Conservation (phyloP, 805 yeast species). For the Candida morakotiae region DNA sequence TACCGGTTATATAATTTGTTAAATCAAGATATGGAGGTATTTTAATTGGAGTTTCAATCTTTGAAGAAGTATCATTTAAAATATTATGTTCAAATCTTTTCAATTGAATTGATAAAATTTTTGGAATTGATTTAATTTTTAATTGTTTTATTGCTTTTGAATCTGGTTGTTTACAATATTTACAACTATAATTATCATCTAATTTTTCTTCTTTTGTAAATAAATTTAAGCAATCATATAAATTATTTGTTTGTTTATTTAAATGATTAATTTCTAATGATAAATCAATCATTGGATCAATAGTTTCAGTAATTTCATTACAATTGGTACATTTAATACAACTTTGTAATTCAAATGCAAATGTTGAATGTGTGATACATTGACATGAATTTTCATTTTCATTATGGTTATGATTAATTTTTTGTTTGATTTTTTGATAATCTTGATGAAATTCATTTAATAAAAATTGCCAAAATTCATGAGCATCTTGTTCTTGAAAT, state of each 20-base stretch:
- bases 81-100: conserved; percentile 70
- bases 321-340: conserved; percentile 74
- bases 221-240: conserved; percentile 66
- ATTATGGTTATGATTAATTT: neutral
- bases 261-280: conserved; percentile 63
- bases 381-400: conserved; percentile 40
- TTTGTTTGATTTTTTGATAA: conserved; percentile 15
- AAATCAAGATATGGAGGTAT: conserved; percentile 74
- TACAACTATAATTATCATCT: conserved; percentile 66
- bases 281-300: conserved; percentile 87
- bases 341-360: conserved; percentile 80
- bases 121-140: conserved; percentile 64
- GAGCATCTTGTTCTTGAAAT: conserved; percentile 97
- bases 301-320: conserved; percentile 56
- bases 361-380: conserved; percentile 80
- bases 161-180: conserved; percentile 49
- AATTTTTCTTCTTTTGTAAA: conserved; percentile 77
- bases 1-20: conserved; percentile 47
- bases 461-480: conserved; percentile 92
- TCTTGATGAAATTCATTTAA: conserved; percentile 73
- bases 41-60: conserved; percentile 69
- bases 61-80: conserved; percentile 47
- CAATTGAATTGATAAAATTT: conserved; percentile 77
- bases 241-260: conserved; percentile 26
- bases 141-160: conserved; percentile 70